phyloP scores from a whole-genome alignment of 2,329 filamentous ascomycete species.

The Venturia asperata region DNA sequence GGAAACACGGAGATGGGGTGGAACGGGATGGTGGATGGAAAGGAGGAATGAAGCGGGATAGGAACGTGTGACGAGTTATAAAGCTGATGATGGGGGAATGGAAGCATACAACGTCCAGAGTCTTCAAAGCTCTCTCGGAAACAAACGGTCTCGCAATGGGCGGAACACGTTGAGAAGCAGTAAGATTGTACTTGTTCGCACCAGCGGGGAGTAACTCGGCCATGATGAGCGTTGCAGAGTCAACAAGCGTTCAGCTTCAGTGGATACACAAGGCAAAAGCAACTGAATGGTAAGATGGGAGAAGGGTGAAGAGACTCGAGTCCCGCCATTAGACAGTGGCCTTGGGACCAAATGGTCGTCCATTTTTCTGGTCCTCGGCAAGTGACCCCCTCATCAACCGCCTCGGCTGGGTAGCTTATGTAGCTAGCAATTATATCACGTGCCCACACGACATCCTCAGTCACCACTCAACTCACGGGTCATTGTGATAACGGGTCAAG shows the following conservation, averaged over 20 bases:
- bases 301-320: too few species aligned
- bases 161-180: conserved; percentile 20
- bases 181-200: conserved; percentile 15
- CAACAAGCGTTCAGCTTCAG: not conserved
- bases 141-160: conserved; percentile 19
- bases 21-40: not conserved
- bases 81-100: not conserved
- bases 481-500: too few species aligned
- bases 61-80: not conserved
- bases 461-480: too few species aligned
- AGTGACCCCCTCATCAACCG: not conserved
- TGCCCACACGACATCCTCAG: too few species aligned
- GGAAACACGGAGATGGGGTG: not conserved
- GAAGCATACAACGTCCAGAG: conserved; percentile 21
- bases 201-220: not conserved
- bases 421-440: too few species aligned
- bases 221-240: not conserved
- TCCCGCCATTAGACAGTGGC: not conserved
- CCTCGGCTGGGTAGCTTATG: not conserved
- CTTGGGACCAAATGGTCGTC: not conserved
- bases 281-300: not conserved
- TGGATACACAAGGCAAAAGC: not conserved
- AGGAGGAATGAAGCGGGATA: not conserved
- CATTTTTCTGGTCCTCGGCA: not conserved
- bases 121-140: conserved; percentile 20